Percentiles rank a stretch among this genome's conserved stretches.
Conservation (phyloP, 1,284 basidiomycete species). For the Fomitopsis palustris region DNA sequence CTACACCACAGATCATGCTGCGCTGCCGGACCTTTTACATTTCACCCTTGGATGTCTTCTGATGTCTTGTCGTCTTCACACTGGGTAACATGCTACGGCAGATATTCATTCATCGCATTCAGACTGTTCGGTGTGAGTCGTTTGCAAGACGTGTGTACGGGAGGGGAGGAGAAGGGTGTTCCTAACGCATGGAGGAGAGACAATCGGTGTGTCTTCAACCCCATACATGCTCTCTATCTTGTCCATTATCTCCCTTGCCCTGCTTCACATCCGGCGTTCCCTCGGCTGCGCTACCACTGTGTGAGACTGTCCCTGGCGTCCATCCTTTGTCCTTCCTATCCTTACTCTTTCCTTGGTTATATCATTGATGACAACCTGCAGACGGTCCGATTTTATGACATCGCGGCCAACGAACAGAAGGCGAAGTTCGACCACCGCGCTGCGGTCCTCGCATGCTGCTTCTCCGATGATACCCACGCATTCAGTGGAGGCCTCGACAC, state of each 20-base stretch:
- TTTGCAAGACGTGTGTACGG: not conserved
- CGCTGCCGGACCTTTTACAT: no score
- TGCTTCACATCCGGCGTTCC: no score
- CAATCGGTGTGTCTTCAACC: not conserved
- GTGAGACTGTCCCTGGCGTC: no score
- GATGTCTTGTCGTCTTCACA: no score
- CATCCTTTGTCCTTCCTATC: no score
- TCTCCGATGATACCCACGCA: slow-evolving; percentile 58
- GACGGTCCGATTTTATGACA: slow-evolving; percentile 75
- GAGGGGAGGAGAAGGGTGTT: not conserved
- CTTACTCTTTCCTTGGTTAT: no score
- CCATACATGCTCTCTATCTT: not conserved
- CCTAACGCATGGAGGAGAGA: not conserved
- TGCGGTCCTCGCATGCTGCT: slow-evolving; percentile 66
- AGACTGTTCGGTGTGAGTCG: not conserved
- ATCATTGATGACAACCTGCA: slow-evolving; percentile 23
- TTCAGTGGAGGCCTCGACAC: slow-evolving; percentile 78
- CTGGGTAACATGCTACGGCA: no score
- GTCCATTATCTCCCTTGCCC: no score
- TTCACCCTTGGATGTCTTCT: not conserved
- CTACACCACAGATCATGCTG: no score
- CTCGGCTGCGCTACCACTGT: no score
- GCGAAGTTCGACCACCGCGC: slow-evolving; percentile 78
- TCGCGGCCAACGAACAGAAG: slow-evolving; percentile 58
- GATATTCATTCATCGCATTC: not conserved